Evolutionary conservation across 2,329 filamentous ascomycete species (phyloP), one percentile per base, ranked within the genome.

Genomic region (Aspergillus jensenii): DNA sequence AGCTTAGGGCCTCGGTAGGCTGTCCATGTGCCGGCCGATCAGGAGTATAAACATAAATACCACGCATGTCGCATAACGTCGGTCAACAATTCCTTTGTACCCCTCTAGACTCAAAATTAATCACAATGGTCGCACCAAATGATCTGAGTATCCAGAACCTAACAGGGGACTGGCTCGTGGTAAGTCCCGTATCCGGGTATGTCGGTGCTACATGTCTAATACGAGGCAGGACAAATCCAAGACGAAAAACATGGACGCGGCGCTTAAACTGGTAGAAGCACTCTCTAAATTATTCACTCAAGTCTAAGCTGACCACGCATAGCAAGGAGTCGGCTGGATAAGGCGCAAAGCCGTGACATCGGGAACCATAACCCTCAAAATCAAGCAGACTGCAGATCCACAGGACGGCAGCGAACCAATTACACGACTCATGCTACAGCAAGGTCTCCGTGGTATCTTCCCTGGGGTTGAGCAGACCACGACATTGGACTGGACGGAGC

Each of bases 311-410:
- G 19, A 45, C 12, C 21, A 45, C 3, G 0, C 3, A 46, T 23
- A 53, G 51, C 51, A 53, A 53, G 51, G 51, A 0, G 39, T 53
- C 43, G 51, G 51, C 41, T 53, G 51, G 51, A 14, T 53, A 17
- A 17, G 41, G 14, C 40, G 51, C 17, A 53, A 53, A 46, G 51
- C 51, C 31, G 41, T 53, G 3, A 39, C 41, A 9, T 39, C 51
- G 5, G 51, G 51, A 11, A 53, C 51, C 14, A 53, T 53, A 31
- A 53, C 51, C 0, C 31, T 53, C 4, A 53, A 53, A 27, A 31
- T 44, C 41, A 27, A 27, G 7, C 51, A 53, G 14, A 39, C 19
- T 12, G 14, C 40, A 0, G 14, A 39, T 3, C 7, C 25, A 6
- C 14, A 23, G 14, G 35, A 7, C 12, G 19, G 12, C 5, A 4